phyloP scores from a whole-genome alignment of 1,284 basidiomycete species.

The Pyrrhoderma noxium region DNA sequence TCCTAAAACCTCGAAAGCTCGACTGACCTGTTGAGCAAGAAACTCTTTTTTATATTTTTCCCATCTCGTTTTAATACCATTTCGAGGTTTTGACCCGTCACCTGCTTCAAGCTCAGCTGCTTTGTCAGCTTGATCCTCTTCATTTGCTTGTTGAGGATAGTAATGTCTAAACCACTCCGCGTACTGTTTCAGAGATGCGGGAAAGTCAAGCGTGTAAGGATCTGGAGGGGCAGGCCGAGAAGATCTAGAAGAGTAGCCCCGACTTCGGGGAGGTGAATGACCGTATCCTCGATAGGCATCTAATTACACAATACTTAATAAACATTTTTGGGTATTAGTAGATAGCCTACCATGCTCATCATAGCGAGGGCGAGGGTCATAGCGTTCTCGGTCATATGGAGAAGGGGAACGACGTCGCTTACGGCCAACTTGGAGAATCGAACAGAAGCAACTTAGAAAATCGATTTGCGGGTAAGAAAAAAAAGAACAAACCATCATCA shows the following conservation, averaged over 20 bases:
- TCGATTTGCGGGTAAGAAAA: not conserved
- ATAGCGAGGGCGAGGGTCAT: constrained; percentile 71
- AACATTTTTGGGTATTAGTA: constrained; percentile 8
- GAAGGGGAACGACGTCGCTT: constrained; percentile 81
- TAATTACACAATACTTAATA: constrained; percentile 25
- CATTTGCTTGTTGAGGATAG: constrained; percentile 68
- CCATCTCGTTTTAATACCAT: constrained; percentile 74
- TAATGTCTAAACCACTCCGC: constrained; percentile 85
- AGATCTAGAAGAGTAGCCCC: constrained; percentile 32
- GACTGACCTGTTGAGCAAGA: constrained; percentile 70
- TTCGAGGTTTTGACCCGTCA: constrained; percentile 69
- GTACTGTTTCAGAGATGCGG: constrained; percentile 76
- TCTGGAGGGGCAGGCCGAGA: constrained; percentile 60
- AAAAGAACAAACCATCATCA: constrained; percentile 52
- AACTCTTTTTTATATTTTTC: constrained; percentile 92
- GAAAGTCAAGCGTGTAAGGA: constrained; percentile 77
- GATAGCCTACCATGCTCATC: constrained; percentile 66
- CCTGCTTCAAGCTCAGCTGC: constrained; percentile 74
- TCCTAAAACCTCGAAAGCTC: constrained; percentile 16
- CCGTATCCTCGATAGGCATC: constrained; percentile 62
- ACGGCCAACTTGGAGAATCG: constrained; percentile 40
- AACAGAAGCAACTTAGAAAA: constrained; percentile 8
- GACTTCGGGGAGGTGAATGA: constrained; percentile 52
- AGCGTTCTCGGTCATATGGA: constrained; percentile 77
- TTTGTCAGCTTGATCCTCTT: constrained; percentile 76